Percentiles rank a stretch among this genome's conserved stretches.
Conservation (phyloP, 495 filamentous ascomycete genomes). For the Geopyxis carbonaria region DNA sequence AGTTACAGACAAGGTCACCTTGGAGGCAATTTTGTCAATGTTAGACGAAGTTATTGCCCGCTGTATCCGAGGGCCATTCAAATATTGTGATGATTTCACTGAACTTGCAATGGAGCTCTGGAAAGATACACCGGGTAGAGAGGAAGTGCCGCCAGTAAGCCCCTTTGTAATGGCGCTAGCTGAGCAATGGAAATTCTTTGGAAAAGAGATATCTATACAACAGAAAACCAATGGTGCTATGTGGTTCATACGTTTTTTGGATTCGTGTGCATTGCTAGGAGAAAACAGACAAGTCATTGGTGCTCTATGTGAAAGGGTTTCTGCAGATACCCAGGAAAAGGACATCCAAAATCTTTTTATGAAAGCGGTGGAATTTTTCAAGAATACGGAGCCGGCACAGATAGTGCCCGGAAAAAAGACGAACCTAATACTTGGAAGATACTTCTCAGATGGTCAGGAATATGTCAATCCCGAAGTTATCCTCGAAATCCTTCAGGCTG, state of each 20-base stretch:
- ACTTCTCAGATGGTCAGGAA: too few relatives aligned
- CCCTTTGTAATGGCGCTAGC: constrained; percentile 18
- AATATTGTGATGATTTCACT: constrained; percentile 21
- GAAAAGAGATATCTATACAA: constrained; percentile 2
- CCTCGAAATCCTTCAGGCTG: too few relatives aligned
- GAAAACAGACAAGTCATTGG: constrained; percentile 20
- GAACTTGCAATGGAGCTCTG: constrained; percentile 12
- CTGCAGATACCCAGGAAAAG: constrained; percentile 4
- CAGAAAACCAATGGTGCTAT: constrained; percentile 10
- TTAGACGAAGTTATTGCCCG: constrained; percentile 19
- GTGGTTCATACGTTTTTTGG: constrained; percentile 21
- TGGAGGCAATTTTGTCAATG: constrained; percentile 13
- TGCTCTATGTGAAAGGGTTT: constrained; percentile 13
- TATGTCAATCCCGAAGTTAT: too few relatives aligned
- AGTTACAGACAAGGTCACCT: constrained; percentile 5
- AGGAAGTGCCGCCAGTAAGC: constrained; percentile 11
- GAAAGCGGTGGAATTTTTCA: too few relatives aligned
- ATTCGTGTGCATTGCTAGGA: constrained; percentile 16
- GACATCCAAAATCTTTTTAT: not conserved
- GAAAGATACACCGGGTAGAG: not conserved
- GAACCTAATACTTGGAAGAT: too few relatives aligned
- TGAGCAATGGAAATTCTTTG: constrained; percentile 24
- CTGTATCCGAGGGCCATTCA: constrained; percentile 21
- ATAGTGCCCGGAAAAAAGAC: too few relatives aligned
- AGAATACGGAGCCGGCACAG: too few relatives aligned